A percentile compares a stretch with the other conserved stretches of the same genome.
phyloP scores from a whole-genome alignment of 208 protist genomes.

The Pavlovales sp. region DNA sequence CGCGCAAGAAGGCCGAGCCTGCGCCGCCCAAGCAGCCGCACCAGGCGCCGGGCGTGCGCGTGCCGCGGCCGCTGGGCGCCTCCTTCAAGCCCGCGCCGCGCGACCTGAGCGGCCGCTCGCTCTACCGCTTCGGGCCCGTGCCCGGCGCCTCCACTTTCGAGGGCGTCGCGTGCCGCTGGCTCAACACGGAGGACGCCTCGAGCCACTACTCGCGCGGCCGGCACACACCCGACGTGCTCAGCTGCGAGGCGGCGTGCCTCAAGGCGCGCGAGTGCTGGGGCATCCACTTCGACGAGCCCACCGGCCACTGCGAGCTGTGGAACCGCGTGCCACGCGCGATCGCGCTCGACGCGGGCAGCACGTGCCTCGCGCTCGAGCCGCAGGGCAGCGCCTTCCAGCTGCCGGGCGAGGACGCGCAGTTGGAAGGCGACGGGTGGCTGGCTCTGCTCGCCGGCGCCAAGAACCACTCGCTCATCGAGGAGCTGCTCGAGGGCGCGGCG shows the following conservation, averaged over 20 bases:
- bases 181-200: not conserved
- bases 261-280: not conserved
- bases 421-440: no score
- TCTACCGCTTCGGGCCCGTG: not conserved
- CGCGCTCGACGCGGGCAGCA: not conserved
- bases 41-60: no score
- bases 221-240: no score
- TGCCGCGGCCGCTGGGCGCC: no score
- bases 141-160: no score
- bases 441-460: no score
- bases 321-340: not conserved
- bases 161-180: not conserved
- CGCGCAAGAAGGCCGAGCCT: no score
- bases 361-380: not conserved
- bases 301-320: not conserved
- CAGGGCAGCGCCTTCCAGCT: not conserved
- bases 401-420: no score
- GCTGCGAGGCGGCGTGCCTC: not conserved
- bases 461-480: no score
- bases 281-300: not conserved
- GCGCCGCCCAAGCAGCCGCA: not conserved
- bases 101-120: not conserved
- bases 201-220: not conserved
- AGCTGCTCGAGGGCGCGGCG: no score
- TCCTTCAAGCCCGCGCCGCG: not conserved